phyloP scores from a whole-genome alignment of 345 rosid species.

The Arabis hirsuta region DNA sequence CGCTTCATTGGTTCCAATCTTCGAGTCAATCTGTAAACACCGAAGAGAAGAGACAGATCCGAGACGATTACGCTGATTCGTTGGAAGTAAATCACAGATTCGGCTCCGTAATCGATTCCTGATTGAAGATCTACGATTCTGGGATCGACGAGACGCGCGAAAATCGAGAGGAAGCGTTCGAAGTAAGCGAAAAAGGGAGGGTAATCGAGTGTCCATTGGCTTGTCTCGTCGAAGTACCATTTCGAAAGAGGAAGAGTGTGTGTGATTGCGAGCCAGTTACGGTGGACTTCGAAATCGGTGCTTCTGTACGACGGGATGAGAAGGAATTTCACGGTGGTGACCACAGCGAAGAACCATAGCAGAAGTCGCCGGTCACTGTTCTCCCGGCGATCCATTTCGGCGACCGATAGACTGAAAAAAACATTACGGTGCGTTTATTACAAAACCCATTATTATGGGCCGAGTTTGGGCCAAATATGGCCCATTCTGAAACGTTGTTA shows the following conservation, averaged over 20 bases:
- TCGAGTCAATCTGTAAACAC: conserved; percentile 56
- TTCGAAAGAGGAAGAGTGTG: conserved; percentile 73
- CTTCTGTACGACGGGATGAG: conserved; percentile 80
- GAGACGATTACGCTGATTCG: conserved; percentile 69
- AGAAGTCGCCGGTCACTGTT: conserved; percentile 34
- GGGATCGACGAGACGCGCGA: conserved; percentile 71
- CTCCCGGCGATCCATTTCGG: conserved; percentile 30
- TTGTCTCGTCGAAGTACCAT: conserved; percentile 90
- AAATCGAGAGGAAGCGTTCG: conserved; percentile 59
- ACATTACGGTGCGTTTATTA: background rate
- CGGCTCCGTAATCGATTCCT: conserved; percentile 61
- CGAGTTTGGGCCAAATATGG: background rate
- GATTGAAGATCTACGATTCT: conserved; percentile 60
- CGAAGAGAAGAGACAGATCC: conserved; percentile 67
- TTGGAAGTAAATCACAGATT: conserved; percentile 69
- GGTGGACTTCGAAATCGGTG: conserved; percentile 94
- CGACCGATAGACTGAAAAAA: background rate
- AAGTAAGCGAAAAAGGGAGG: conserved; percentile 84
- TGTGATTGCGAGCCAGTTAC: conserved; percentile 93
- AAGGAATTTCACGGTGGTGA: conserved; percentile 67
- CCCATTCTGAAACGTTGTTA: background rate
- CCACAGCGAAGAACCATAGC: conserved; percentile 65
- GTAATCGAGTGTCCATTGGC: conserved; percentile 96
- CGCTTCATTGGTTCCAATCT: conserved; percentile 45
- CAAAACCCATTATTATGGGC: conserved; percentile 19